These are phyloP conservation scores for Leptographium galeiforme DNA, from an alignment of 2,329 filamentous ascomycete species.

Conservation along the genomic window DNA sequence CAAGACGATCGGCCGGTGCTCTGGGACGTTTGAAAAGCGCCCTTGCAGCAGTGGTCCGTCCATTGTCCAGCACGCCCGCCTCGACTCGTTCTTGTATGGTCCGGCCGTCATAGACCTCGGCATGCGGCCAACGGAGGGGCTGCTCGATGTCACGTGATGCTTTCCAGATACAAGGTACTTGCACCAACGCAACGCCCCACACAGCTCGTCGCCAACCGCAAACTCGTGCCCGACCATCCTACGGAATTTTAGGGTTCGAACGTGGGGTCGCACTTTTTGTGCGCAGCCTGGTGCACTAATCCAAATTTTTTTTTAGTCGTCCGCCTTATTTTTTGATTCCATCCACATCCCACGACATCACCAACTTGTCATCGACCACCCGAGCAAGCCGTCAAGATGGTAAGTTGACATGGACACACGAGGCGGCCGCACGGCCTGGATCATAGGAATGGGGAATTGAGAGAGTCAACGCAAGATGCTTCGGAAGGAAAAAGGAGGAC, in stretches of 20 bases:
- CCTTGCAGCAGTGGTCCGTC: no score
- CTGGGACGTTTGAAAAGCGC: not conserved
- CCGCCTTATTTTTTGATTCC: conserved; percentile 12
- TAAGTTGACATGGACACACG: conserved; percentile 40
- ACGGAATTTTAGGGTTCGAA: conserved; percentile 17
- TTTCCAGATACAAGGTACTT: no score
- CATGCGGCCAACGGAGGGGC: not conserved
- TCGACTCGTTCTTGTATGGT: no score
- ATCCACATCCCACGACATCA: conserved; percentile 20
- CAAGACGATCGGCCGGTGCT: not conserved
- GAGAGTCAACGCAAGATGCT: conserved; percentile 96
- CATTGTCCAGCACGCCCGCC: no score
- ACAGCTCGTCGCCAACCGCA: not conserved
- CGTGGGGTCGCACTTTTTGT: conserved; percentile 20
- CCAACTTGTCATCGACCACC: conserved; percentile 22
- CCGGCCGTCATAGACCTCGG: conserved; percentile 2
- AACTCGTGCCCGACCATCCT: conserved; percentile 20
- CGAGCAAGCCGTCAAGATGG: conserved; percentile 52
- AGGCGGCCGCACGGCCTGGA: conserved; percentile 16
- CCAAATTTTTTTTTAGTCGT: conserved; percentile 9
- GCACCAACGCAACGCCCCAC: not conserved
- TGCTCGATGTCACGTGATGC: not conserved
- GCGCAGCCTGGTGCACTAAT: conserved; percentile 7
- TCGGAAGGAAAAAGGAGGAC: conserved; percentile 51
- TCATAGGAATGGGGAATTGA: conserved; percentile 4